A percentile compares a stretch with the other conserved stretches of the same genome.
phyloP scores from a whole-genome alignment of 139 green algal genomes.

The Edaphochlamys debaryana region DNA sequence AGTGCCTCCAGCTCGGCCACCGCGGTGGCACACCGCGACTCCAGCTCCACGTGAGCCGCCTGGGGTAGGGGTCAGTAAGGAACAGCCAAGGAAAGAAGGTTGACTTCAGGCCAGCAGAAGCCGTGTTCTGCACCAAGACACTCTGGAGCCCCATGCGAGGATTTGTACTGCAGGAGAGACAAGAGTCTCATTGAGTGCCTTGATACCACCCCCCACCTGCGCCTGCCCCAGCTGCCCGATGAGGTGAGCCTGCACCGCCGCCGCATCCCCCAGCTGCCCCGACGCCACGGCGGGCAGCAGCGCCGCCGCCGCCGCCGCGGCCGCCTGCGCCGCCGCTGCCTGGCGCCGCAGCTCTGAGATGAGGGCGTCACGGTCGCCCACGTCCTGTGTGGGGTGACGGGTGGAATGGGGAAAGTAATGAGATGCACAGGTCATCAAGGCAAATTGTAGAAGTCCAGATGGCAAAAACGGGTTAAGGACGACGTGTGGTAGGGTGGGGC shows the following conservation, averaged over 20 bases:
- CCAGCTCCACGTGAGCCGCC: constrained; percentile 26
- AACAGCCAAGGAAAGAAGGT: no score
- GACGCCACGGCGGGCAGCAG: constrained; percentile 16
- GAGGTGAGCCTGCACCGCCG: constrained; percentile 2
- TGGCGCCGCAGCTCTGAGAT: constrained; percentile 18
- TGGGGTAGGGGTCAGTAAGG: no score
- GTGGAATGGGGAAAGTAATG: no score
- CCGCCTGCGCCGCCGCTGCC: constrained; percentile 1
- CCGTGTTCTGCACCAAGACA: no score
- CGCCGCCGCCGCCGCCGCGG: background rate
- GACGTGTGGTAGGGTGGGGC: no score
- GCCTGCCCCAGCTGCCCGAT: constrained; percentile 29
- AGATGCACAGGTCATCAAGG: no score
- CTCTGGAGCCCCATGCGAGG: no score
- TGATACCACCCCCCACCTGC: constrained; percentile 9
- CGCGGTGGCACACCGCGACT: background rate
- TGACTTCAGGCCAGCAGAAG: no score
- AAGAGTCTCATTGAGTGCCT: no score
- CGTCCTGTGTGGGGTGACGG: constrained; percentile 20
- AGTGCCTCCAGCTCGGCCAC: constrained; percentile 29
- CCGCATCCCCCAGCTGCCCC: constrained; percentile 9
- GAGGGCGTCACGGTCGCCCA: background rate
- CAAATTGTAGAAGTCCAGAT: no score
- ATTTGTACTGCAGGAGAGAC: no score
- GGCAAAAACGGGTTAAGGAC: no score